phyloP scores from a whole-genome alignment of 2,329 filamentous ascomycete genomes.

The Cladobotryum mycophilum region DNA sequence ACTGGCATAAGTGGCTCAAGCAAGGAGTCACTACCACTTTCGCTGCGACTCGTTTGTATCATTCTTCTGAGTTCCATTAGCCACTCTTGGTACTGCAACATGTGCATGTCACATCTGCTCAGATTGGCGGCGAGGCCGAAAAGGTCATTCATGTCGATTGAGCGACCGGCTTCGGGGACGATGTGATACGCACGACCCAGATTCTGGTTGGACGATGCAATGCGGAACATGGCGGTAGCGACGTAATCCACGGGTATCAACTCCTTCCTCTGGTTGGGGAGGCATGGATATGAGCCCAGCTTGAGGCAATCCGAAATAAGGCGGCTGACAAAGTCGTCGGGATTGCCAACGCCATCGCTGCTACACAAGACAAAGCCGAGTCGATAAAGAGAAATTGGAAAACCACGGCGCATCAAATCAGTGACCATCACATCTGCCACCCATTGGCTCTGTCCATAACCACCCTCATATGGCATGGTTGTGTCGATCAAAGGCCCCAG shows the following conservation, averaged over 20 bases:
- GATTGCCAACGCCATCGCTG: slow-evolving; percentile 1
- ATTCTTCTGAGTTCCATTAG: background rate
- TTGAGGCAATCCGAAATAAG: background rate
- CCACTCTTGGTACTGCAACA: background rate
- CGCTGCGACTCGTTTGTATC: background rate
- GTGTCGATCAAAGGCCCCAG: too few species aligned
- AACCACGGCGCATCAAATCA: background rate
- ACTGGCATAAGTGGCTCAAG: background rate
- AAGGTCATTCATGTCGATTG: background rate
- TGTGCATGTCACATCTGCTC: background rate
- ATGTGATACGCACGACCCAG: background rate
- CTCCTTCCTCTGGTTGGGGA: background rate
- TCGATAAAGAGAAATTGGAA: slow-evolving; percentile 1
- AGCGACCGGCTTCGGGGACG: background rate
- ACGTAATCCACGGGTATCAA: background rate
- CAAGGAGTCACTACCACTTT: background rate
- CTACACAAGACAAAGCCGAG: background rate
- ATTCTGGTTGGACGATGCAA: background rate
- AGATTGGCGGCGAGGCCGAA: background rate
- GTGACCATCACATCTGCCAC: slow-evolving; percentile 5
- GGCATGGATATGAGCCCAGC: background rate
- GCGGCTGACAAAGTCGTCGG: slow-evolving; percentile 1
- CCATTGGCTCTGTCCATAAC: slow-evolving; percentile 6
- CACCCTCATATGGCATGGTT: background rate
- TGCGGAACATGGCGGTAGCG: background rate